phyloP scores from a whole-genome alignment of 192 early-diverging fungal species.

The Coemansia biformis region DNA sequence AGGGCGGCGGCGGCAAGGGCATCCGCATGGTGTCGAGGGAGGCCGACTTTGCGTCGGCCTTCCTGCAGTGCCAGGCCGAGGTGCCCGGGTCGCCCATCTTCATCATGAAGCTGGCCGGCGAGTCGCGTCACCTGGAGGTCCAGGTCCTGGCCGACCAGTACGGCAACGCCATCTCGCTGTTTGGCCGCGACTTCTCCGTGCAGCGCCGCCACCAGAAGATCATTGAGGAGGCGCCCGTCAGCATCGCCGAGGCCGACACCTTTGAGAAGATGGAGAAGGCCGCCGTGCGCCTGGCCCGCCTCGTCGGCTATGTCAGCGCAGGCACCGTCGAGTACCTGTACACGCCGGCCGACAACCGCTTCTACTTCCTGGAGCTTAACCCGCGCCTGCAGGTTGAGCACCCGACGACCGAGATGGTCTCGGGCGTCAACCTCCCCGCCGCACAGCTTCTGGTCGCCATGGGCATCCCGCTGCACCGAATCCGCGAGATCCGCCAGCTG shows the following conservation, averaged over 20 bases:
- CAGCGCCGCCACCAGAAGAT: constrained; percentile 99
- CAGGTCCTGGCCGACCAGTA: constrained; percentile 94
- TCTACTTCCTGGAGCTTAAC: constrained; percentile 96
- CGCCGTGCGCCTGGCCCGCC: constrained; percentile 88
- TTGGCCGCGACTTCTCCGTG: constrained; percentile 97
- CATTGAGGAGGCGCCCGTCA: constrained; percentile 96
- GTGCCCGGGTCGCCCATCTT: constrained; percentile 97
- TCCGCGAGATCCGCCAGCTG: constrained; percentile 92
- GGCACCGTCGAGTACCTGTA: constrained; percentile 98
- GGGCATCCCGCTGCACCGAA: constrained; percentile 94
- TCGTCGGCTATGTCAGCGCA: constrained; percentile 92
- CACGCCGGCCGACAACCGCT: constrained; percentile 76
- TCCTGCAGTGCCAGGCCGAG: constrained; percentile 87
- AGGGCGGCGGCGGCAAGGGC: constrained; percentile 98
- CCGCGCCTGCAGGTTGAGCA: constrained; percentile 98
- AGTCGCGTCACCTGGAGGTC: constrained; percentile 94
- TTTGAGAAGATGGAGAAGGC: constrained; percentile 92
- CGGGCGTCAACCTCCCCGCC: constrained; percentile 95
- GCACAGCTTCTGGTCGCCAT: constrained; percentile 98
- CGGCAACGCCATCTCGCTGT: constrained; percentile 96
- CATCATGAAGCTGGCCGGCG: constrained; percentile 95
- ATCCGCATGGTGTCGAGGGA: constrained; percentile 87
- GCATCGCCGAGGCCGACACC: constrained; percentile 68
- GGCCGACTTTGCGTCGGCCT: constrained; percentile 67
- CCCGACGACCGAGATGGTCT: constrained; percentile 98